phyloP scores from a whole-genome alignment of 2,329 filamentous ascomycete species.

The Colletotrichum sp. region DNA sequence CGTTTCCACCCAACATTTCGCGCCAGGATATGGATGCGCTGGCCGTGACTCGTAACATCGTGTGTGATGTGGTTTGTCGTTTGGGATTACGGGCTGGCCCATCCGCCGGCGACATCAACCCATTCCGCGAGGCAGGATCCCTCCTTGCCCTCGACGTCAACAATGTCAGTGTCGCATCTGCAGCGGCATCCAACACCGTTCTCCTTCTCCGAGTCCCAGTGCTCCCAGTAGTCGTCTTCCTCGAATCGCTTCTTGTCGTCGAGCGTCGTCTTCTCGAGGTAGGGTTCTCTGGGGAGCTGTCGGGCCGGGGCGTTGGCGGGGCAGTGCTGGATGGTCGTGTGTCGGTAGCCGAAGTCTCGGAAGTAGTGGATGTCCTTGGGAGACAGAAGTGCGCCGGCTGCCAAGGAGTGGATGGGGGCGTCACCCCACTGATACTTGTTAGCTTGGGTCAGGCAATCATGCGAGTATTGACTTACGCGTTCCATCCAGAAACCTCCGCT shows the following conservation, averaged over 20 bases:
- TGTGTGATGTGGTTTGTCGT: background rate
- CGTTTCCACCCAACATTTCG: background rate
- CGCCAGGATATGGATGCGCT: conserved; percentile 1
- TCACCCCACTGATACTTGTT: conserved; percentile 84
- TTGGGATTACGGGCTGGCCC: conserved; percentile 61
- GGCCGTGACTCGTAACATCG: conserved; percentile 16
- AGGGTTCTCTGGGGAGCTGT: conserved; percentile 82
- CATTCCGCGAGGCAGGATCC: conserved; percentile 94
- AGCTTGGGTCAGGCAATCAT: conserved; percentile 29
- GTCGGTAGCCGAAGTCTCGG: conserved; percentile 96
- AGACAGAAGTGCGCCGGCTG: conserved; percentile 84
- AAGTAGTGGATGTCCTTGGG: conserved; percentile 95
- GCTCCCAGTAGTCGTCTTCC: conserved; percentile 96
- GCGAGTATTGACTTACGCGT: conserved; percentile 65
- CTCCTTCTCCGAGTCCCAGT: conserved; percentile 85
- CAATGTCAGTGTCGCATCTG: conserved; percentile 95
- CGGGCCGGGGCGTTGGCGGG: conserved; percentile 91
- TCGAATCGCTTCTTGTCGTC: conserved; percentile 86
- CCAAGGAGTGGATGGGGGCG: conserved; percentile 96
- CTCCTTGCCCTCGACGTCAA: conserved; percentile 96
- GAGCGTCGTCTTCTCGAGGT: conserved; percentile 78
- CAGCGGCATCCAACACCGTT: conserved; percentile 97
- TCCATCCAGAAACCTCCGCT: conserved; percentile 99
- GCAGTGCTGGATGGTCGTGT: conserved; percentile 98
- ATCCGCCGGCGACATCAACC: conserved; percentile 96